Evolutionary conservation across 495 filamentous ascomycete genomes (phyloP).

Genomic region (Chaetomium tenue): DNA sequence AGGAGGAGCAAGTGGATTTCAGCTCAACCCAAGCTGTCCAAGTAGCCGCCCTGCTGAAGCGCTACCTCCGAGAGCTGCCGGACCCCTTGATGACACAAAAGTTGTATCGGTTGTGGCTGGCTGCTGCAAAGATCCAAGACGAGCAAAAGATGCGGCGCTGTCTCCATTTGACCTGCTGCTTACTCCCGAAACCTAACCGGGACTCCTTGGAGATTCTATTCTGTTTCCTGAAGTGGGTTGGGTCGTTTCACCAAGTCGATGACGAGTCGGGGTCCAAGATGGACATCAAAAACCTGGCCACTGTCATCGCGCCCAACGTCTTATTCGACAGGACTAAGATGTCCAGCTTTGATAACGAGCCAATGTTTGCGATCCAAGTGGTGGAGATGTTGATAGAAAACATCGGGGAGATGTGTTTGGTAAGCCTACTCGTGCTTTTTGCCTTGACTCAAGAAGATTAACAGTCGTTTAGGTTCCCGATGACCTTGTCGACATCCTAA

Average conservation of each 20-base stretch:
- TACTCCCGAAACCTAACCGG: constrained; percentile 87
- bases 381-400: constrained; percentile 84
- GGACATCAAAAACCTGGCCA: constrained; percentile 97
- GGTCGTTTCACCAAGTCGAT: constrained; percentile 94
- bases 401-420: constrained; percentile 95
- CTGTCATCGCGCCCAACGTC: constrained; percentile 97
- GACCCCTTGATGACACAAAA: constrained; percentile 96
- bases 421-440: constrained; percentile 44
- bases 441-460: constrained; percentile 20
- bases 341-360: constrained; percentile 69
- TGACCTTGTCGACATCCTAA: constrained; percentile 80
- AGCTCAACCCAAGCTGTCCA: constrained; percentile 84
- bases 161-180: constrained; percentile 87
- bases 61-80: constrained; percentile 90
- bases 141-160: constrained; percentile 78
- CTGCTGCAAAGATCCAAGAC: constrained; percentile 85
- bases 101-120: constrained; percentile 85
- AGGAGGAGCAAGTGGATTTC: constrained; percentile 76
- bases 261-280: constrained; percentile 93
- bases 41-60: constrained; percentile 90
- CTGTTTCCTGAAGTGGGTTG: constrained; percentile 95
- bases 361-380: constrained; percentile 88
- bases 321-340: constrained; percentile 68
- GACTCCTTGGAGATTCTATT: constrained; percentile 95
- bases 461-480: constrained; percentile 71